Percentiles rank a stretch among this genome's conserved stretches.
Evolutionary conservation across 768 basidiomycete species (phyloP).

Genomic region (Suillus subluteus): DNA sequence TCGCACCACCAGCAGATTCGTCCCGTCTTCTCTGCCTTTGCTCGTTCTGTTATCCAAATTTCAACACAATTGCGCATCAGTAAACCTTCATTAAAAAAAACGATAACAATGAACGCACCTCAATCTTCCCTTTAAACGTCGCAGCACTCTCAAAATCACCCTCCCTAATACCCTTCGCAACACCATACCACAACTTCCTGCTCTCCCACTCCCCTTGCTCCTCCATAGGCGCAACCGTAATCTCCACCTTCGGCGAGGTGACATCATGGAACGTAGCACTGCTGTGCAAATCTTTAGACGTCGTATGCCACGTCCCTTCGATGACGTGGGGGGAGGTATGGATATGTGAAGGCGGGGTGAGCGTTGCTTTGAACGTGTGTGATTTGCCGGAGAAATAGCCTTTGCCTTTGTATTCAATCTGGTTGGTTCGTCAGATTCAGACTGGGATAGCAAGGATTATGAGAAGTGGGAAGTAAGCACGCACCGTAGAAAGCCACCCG

Average conservation of each 20-base stretch:
- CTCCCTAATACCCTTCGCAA: slow-evolving; percentile 88
- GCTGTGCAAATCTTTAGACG: slow-evolving; percentile 51
- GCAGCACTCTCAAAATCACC: slow-evolving; percentile 93
- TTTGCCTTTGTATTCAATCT: slow-evolving; percentile 94
- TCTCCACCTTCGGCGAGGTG: slow-evolving; percentile 71
- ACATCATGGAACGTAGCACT: slow-evolving; percentile 78
- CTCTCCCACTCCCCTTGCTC: slow-evolving; percentile 86
- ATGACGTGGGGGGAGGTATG: slow-evolving; percentile 53
- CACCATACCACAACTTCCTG: slow-evolving; percentile 79
- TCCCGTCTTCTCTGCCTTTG: slow-evolving; percentile 88
- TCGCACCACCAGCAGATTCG: slow-evolving; percentile 69
- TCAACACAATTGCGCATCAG: background rate
- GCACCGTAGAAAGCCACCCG: slow-evolving; percentile 59
- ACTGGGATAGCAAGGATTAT: slow-evolving; percentile 21
- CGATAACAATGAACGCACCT: slow-evolving; percentile 38
- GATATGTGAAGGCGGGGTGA: slow-evolving; percentile 54
- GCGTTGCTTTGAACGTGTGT: slow-evolving; percentile 86
- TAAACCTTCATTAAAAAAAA: background rate
- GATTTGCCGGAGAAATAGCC: slow-evolving; percentile 95
- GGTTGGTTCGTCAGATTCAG: slow-evolving; percentile 41
- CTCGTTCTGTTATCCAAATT: slow-evolving; percentile 64
- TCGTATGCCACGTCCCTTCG: slow-evolving; percentile 83
- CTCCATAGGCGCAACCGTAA: slow-evolving; percentile 61
- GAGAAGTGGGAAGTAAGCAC: slow-evolving; percentile 13
- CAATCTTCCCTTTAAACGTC: slow-evolving; percentile 86